Evolutionary conservation across 208 protist genomes (phyloP), one percentile per base, ranked within the genome.

Genomic region (Angomonas ambiguus): DNA sequence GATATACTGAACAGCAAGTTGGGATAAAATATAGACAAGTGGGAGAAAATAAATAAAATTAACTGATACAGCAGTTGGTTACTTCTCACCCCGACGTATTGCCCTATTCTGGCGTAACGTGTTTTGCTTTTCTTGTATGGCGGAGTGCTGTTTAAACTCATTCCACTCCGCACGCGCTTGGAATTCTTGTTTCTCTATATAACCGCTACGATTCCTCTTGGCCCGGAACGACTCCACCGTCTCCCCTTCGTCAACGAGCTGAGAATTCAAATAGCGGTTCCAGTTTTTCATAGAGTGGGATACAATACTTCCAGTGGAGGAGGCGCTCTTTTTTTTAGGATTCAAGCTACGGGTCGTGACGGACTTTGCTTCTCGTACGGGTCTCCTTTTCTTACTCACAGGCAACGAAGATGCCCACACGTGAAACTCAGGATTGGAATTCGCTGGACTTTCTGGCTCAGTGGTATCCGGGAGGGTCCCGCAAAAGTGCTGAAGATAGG

Each of bases 151-250:
- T 42, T 60, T 51, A 62, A 85, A 92, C 62, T 94, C 85, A n/a
- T 85, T 72, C 84, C 77, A 88, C 62, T 82, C 71, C 20, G 84
- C 85, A 16, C 74, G 48, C 51, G 80, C 51, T 13, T 82, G 74
- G 60, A 94, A 94, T 6, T 42, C 55, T 48, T 74, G 34, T 71
- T 91, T 82, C 24, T 92, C 85, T 24, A 88, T 58, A 51, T 89
- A 92, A 56, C 82, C 92, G 5, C 56, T 49, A 65, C 88, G 81
- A 0, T 74, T 60, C 24, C 72, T 57, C 6, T 72, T 45, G 27
- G 85, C 79, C 8, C 88, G 72, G 67, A 91, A 94, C 59, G 56
- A 84, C 41, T 92, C 76, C 0, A 92, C 33, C 4, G 88, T 88
- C 35, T 91, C 83, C 2, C 88, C 88, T 34, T 94, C 88, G 10